Percentiles rank a stretch among this genome's conserved stretches.
phyloP scores from a whole-genome alignment of 345 rosid genomes.

The Brassica rapa region DNA sequence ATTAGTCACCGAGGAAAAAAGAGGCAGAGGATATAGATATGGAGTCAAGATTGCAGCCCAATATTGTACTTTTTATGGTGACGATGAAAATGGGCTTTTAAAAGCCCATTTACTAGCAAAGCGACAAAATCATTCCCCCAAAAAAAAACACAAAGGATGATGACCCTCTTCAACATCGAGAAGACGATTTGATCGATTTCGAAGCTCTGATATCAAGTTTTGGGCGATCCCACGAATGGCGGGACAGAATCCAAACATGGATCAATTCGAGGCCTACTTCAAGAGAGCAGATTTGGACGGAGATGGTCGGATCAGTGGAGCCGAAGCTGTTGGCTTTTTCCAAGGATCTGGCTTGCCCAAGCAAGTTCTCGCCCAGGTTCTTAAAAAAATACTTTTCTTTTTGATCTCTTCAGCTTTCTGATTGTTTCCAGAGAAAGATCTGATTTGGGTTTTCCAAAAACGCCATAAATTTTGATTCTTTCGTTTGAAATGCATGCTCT shows the following conservation, averaged over 20 bases:
- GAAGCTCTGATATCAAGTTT: constrained; percentile 20
- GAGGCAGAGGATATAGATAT: background rate
- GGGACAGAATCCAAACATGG: constrained; percentile 56
- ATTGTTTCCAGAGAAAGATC: constrained; percentile 33
- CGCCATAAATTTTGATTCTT: background rate
- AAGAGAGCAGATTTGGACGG: constrained; percentile 95
- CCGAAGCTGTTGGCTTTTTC: constrained; percentile 87
- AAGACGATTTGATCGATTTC: constrained; percentile 32
- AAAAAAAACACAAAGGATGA: background rate
- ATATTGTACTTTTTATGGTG: background rate
- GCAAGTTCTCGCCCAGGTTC: constrained; percentile 89
- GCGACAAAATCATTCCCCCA: background rate
- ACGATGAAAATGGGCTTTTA: background rate
- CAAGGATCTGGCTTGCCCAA: constrained; percentile 88
- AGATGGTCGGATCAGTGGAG: constrained; percentile 90
- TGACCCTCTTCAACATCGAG: background rate
- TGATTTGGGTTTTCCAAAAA: constrained; percentile 21
- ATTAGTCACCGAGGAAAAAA: background rate
- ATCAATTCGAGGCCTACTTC: constrained; percentile 82
- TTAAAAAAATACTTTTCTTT: background rate
- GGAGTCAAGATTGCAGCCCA: background rate
- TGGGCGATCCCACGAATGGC: constrained; percentile 45
- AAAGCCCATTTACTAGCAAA: constrained; percentile 13
- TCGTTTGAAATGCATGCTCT: constrained; percentile 7
- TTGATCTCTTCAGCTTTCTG: constrained; percentile 27